phyloP scores from a whole-genome alignment of 2,329 filamentous ascomycete genomes.

The Parafenestella ontariensis region DNA sequence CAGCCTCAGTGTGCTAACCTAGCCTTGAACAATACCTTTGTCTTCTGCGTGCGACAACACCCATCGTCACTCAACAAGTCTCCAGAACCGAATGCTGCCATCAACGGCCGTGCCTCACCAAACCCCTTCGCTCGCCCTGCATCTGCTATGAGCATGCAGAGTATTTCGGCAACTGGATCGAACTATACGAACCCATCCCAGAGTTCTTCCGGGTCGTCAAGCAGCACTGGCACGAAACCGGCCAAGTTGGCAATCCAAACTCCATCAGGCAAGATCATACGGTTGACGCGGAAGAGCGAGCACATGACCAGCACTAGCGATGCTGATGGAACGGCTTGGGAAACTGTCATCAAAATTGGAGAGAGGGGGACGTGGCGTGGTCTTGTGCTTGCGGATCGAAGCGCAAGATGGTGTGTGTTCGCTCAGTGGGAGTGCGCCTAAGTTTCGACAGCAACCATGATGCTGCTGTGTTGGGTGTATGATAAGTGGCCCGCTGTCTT shows the following conservation, averaged over 20 bases:
- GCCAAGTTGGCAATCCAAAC: slow-evolving; percentile 96
- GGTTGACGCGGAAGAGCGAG: slow-evolving; percentile 82
- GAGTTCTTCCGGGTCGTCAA: slow-evolving; percentile 62
- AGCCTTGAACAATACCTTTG: slow-evolving; percentile 95
- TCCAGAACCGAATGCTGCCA: slow-evolving; percentile 44
- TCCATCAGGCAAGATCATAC: slow-evolving; percentile 90
- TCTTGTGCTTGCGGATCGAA: slow-evolving; percentile 81
- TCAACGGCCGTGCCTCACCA: slow-evolving; percentile 58
- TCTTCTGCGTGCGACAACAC: slow-evolving; percentile 94
- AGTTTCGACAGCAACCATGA: neutral
- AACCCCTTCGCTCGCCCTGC: slow-evolving; percentile 62
- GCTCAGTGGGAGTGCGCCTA: slow-evolving; percentile 72
- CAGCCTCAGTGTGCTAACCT: slow-evolving; percentile 91
- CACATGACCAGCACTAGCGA: slow-evolving; percentile 63
- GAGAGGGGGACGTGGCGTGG: slow-evolving; percentile 83
- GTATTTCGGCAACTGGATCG: slow-evolving; percentile 60
- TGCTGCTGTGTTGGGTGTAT: slow-evolving; percentile 2
- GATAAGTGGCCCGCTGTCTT: slow-evolving; percentile 2
- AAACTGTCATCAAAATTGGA: slow-evolving; percentile 89
- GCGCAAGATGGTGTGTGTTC: slow-evolving; percentile 90
- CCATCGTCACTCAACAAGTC: slow-evolving; percentile 65
- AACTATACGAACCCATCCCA: slow-evolving; percentile 64
- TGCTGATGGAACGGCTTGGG: slow-evolving; percentile 79
- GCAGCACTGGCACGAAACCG: slow-evolving; percentile 72
- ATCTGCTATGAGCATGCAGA: slow-evolving; percentile 68